Conservation (phyloP, 176 grass and related monocot species). For the Sorghum bicolor region Sorghum_bicolor_NCBIv3 NC_012870.2:28467501-28468000, state of each 20-base stretch:
- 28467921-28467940: background rate
- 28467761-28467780: slow-evolving; percentile 20
- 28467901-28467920: background rate
- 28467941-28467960: background rate
- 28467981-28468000: background rate
- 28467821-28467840: background rate
- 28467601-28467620: slow-evolving; percentile 33
- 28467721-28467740: slow-evolving; percentile 36
- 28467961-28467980: background rate
- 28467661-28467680: slow-evolving; percentile 29
- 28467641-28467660: slow-evolving; percentile 53
- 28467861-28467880: background rate
- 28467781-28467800: background rate
- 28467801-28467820: slow-evolving; percentile 2
- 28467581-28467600: slow-evolving; percentile 22
- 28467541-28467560: slow-evolving; percentile 21
- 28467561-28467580: slow-evolving; percentile 34
- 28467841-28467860: background rate
- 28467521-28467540: slow-evolving; percentile 24
- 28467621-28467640: slow-evolving; percentile 19
- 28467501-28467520: slow-evolving; percentile 25
- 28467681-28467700: slow-evolving; percentile 43
- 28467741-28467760: slow-evolving; percentile 32
- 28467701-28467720: slow-evolving; percentile 43
- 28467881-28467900: background rate